Evolutionary conservation across 495 filamentous ascomycete species (phyloP).

Genomic region (Aspergillus homomorphus): DNA sequence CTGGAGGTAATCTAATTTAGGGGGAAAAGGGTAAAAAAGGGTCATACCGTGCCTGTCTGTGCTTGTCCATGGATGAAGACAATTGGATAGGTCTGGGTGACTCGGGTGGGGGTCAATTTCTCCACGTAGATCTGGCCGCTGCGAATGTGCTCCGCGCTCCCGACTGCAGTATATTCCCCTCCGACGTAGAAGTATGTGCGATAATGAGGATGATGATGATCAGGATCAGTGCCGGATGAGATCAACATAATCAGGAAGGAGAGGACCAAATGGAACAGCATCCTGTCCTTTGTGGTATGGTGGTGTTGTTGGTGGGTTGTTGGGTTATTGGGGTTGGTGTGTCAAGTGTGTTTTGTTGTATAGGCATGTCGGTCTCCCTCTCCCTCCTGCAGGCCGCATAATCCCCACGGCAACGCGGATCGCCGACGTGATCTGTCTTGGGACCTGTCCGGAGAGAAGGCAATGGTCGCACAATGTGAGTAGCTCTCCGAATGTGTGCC

Average conservation of each 20-base stretch:
- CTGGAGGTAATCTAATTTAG: too few species aligned
- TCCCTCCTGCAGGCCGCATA: too few species aligned
- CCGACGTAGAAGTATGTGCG: constrained; percentile 51
- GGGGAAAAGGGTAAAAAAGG: too few species aligned
- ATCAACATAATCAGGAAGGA: not conserved
- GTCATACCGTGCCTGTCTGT: constrained; percentile 52
- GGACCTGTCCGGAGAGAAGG: too few species aligned
- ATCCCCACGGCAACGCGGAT: too few species aligned
- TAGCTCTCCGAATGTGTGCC: too few species aligned
- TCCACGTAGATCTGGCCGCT: constrained; percentile 58
- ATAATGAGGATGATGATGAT: not conserved
- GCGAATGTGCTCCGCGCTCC: constrained; percentile 35
- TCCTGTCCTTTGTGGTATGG: not conserved
- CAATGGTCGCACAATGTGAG: too few species aligned
- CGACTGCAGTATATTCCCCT: constrained; percentile 38
- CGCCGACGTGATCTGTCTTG: too few species aligned
- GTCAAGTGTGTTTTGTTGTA: too few species aligned
- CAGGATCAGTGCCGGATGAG: not conserved
- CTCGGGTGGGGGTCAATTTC: constrained; percentile 37
- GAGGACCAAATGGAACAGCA: not conserved
- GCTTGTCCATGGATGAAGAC: constrained; percentile 52
- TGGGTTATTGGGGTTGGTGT: too few species aligned
- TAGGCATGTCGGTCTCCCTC: too few species aligned
- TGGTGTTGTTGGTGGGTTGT: too few species aligned
- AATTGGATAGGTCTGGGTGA: constrained; percentile 37